Percentiles rank a stretch among this genome's conserved stretches.
Evolutionary conservation across 345 rosid genomes (phyloP).

Genomic region (Camelina sativa): DNA sequence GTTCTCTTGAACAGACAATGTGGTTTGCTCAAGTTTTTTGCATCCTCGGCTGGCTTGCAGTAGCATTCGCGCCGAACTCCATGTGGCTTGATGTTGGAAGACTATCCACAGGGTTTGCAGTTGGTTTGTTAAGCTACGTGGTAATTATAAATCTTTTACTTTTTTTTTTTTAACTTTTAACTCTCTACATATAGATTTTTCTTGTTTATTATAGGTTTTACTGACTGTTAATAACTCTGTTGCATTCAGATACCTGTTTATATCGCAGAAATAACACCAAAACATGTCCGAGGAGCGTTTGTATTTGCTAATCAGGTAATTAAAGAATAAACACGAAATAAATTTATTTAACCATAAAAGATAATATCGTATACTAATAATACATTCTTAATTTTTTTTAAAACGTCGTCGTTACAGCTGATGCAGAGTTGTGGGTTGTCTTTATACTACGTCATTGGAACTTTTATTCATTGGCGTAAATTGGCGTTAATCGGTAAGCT

Average conservation of each 20-base stretch:
- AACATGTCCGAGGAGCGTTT: conserved; percentile 47
- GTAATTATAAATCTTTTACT: conserved; percentile 35
- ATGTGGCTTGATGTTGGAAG: conserved; percentile 53
- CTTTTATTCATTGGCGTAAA: conserved; percentile 45
- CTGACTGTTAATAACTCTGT: conserved; percentile 4
- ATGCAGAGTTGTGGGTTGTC: conserved; percentile 46
- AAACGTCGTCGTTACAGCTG: conserved; percentile 36
- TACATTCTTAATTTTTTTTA: background rate
- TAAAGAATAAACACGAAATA: background rate
- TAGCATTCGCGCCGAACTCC: conserved; percentile 41
- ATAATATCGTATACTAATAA: background rate
- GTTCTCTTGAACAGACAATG: conserved; percentile 35
- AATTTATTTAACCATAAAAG: background rate
- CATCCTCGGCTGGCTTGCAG: conserved; percentile 42
- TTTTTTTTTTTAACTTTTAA: background rate
- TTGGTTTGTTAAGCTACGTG: conserved; percentile 51
- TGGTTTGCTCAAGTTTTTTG: conserved; percentile 46
- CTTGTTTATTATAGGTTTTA: background rate
- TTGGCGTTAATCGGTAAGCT: conserved; percentile 47
- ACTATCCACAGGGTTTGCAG: conserved; percentile 46
- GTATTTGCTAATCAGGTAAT: conserved; percentile 49
- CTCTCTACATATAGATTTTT: background rate
- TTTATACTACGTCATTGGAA: conserved; percentile 45
- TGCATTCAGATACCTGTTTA: conserved; percentile 45
- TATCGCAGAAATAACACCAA: conserved; percentile 49